Base-by-base conservation (phyloP, 208 protist genomes). In the Histomonas meleagridis region DNA sequence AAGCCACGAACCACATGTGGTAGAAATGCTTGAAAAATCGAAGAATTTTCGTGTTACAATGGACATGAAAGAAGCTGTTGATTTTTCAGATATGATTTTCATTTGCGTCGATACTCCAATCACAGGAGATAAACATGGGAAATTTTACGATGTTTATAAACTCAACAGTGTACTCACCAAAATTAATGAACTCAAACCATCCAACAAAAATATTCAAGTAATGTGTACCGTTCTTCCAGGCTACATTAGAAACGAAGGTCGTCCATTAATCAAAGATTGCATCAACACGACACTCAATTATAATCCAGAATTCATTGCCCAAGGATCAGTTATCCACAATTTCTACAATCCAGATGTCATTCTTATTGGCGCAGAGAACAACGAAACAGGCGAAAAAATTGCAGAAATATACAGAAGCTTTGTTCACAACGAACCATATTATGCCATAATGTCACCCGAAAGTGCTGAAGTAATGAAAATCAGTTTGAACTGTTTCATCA, bases 241-340 rank as follows among this genome's bases (percentile, higher is more conserved):
- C 0, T 95, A 94, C 72, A 94, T 93, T 18, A 49, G 81, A n/a
- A 79, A 92, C 35, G 62, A 62, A 79, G 91, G 72, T 32, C 57
- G 65, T 40, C 51, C 32, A 18, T 35, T 92, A 10, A 46, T 95
- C 4, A 81, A 69, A n/a, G 94, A 95, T 14, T 90, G 86, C 55
- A 72, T 32, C 2, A 92, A 94, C 65, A 92, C 62, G 38, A 94
- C 57, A 35, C 60, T 95, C 21, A 93, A 70, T 81, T 95, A 95
- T 90, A 93, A 95, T 53, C 94, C 94, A 12, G 94, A 95, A 10
- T 95, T 95, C 65, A 95, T 95, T 38, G 94, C 94, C 0, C 94
- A 95, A 79, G 94, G 94, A 3, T 92, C 92, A 91, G 40, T 93
- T 90, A 86, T 86, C 7, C 43, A 86, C 32, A 46, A 46, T 0